phyloP scores from a whole-genome alignment of 768 basidiomycete species.

The Chalciporus pseudorubinellus region DNA sequence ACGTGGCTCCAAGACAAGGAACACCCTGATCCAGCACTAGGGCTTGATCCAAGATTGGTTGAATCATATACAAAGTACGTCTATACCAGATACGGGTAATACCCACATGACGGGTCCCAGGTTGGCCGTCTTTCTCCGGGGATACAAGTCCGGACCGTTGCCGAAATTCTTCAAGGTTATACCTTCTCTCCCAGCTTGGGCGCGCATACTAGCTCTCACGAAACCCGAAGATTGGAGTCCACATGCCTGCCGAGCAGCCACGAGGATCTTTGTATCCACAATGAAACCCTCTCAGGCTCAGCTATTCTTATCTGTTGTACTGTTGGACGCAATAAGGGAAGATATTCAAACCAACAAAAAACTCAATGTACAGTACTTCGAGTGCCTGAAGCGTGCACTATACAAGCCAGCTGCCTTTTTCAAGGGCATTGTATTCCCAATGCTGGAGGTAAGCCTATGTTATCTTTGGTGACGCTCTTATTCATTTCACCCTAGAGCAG shows the following conservation, averaged over 20 bases:
- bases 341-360: constrained; percentile 87
- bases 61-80: constrained; percentile 90
- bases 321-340: constrained; percentile 85
- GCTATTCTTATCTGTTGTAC: constrained; percentile 86
- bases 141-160: constrained; percentile 90
- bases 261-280: constrained; percentile 92
- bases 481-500: constrained; percentile 47
- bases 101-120: constrained; percentile 39
- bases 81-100: neutral
- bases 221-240: constrained; percentile 93
- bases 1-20: constrained; percentile 38
- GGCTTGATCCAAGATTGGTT: constrained; percentile 88
- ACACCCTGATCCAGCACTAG: constrained; percentile 77
- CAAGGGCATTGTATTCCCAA: constrained; percentile 95
- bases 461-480: constrained; percentile 28
- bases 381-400: constrained; percentile 85
- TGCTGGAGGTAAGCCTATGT: constrained; percentile 71
- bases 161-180: constrained; percentile 99
- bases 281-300: constrained; percentile 96
- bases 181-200: constrained; percentile 94
- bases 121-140: constrained; percentile 78
- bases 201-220: constrained; percentile 90
- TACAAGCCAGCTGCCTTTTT: constrained; percentile 99
- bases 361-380: constrained; percentile 90
- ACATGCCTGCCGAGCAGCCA: constrained; percentile 91